Conservation (phyloP, 495 filamentous ascomycete genomes). For the Penicillium dipodomyicola region DNA sequence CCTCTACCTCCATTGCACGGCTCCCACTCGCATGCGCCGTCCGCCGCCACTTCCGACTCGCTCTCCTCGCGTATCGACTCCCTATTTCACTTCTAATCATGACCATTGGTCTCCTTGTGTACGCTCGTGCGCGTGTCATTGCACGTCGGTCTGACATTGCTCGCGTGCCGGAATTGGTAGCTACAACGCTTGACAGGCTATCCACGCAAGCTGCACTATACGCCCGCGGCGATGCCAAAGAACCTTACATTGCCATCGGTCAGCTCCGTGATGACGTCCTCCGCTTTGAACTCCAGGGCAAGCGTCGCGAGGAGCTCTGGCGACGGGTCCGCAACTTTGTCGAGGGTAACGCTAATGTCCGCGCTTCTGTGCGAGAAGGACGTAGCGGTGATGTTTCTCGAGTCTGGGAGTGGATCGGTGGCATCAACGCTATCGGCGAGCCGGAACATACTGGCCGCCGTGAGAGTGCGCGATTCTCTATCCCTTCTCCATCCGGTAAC, state of each 20-base stretch:
- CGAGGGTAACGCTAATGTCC: constrained; percentile 89
- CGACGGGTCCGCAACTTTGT: constrained; percentile 75
- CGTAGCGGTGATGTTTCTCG: constrained; percentile 80
- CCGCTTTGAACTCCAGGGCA: constrained; percentile 71
- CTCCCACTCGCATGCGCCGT: constrained; percentile 84
- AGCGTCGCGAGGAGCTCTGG: constrained; percentile 76
- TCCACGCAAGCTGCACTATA: constrained; percentile 76
- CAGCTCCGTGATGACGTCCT: constrained; percentile 92
- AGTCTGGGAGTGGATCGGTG: constrained; percentile 96
- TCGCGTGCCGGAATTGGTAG: constrained; percentile 74
- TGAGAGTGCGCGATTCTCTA: constrained; percentile 46
- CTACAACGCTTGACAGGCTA: constrained; percentile 76
- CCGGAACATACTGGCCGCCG: constrained; percentile 28
- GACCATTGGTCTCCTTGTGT: constrained; percentile 47
- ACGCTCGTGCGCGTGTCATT: constrained; percentile 55
- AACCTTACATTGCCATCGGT: constrained; percentile 78
- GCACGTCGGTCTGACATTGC: constrained; percentile 61
- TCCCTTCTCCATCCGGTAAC: constrained; percentile 24
- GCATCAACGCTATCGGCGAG: constrained; percentile 47
- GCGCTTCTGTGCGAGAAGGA: constrained; percentile 78
- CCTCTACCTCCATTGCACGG: constrained; percentile 75
- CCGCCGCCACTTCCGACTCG: constrained; percentile 84
- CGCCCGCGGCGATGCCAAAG: constrained; percentile 60
- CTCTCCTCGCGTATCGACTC: constrained; percentile 94
- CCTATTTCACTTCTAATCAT: constrained; percentile 72